Evolutionary conservation across 2,329 filamentous ascomycete species (phyloP).

Genomic region (Talaromyces atroroseus): DNA sequence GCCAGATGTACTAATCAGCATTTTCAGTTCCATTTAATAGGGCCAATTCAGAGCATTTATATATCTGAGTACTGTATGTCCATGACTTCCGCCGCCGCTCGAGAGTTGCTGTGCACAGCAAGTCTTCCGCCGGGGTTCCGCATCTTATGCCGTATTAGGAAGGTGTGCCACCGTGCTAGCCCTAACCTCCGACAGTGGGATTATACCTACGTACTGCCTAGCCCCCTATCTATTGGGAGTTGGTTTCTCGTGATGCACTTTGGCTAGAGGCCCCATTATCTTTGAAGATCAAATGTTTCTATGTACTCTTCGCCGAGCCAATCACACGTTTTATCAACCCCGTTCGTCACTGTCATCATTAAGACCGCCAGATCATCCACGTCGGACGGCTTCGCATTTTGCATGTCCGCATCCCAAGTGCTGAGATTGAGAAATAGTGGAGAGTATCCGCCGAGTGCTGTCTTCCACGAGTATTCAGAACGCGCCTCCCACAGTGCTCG

Average conservation of each 20-base stretch:
- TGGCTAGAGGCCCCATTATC: background rate
- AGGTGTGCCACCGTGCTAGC: background rate
- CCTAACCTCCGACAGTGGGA: background rate
- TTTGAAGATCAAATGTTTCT: background rate
- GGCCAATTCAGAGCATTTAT: background rate
- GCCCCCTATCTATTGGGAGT: background rate
- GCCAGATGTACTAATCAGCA: background rate
- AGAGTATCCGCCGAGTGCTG: slow-evolving; percentile 1
- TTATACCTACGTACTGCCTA: too few relatives aligned
- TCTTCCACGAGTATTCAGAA: slow-evolving; percentile 8
- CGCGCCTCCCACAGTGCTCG: slow-evolving; percentile 10
- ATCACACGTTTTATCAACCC: slow-evolving; percentile 9
- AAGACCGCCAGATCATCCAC: slow-evolving; percentile 14
- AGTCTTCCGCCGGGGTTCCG: background rate
- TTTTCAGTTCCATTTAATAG: background rate
- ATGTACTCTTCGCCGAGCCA: slow-evolving; percentile 3
- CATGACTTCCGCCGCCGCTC: background rate
- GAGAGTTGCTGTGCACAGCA: background rate
- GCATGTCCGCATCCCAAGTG: slow-evolving; percentile 11
- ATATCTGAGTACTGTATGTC: background rate
- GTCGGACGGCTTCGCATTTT: background rate
- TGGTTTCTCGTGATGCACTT: background rate
- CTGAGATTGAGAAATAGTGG: background rate
- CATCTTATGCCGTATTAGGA: background rate
- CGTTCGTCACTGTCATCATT: slow-evolving; percentile 15